Base-by-base conservation (phyloP, 2,329 filamentous ascomycete genomes). In the Scolecobasidium constrictum region DNA sequence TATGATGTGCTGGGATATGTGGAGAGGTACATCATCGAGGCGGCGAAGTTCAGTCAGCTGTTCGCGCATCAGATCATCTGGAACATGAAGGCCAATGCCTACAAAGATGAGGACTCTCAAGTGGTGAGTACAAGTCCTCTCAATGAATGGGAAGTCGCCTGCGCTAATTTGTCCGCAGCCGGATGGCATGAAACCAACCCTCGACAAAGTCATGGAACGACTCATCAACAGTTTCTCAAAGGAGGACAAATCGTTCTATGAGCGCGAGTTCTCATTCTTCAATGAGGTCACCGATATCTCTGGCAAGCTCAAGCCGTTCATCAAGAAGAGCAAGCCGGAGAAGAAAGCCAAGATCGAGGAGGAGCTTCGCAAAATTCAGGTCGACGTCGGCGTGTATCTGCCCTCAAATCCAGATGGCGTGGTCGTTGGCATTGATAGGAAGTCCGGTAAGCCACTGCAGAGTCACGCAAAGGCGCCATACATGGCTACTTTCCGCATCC, bases 301-400 rank as follows among this genome's bases (percentile, higher is more conserved):
- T 1, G 93, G 92, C 44, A 98, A 94, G 56, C 73, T 99, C 38
- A 88, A 92, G 55, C 92, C 93, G 2, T 83, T 83, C 55, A 93
- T 98, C 58, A 94, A 94, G 62, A 77, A 76, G 46, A 81, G 83
- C 33, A 98, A 98, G 63, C 83, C 87, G 2, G 90, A 95, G 64
- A 98, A 98, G 73, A 96, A 95, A 61, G 84, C 92, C 57, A 99
- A 96, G 68, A 98, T 99, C 49, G 92, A 96, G 57, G 93, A 98
- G 63, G 92, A 99, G 59, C 71, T 99, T 35, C 85, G 92, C 50
- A 94, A 94, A 63, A 96, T 98, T 62, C 83, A 94, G 59, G 85
- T 99, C 2, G 90, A 96, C 53, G 84, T 96, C 34, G 92, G 92
- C 13, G 93, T 98, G 5, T 99, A 99, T 60, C 73, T 99, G 13